Conservation (phyloP, 345 rosid species). For the Pseudoturritis turrita region DNA sequence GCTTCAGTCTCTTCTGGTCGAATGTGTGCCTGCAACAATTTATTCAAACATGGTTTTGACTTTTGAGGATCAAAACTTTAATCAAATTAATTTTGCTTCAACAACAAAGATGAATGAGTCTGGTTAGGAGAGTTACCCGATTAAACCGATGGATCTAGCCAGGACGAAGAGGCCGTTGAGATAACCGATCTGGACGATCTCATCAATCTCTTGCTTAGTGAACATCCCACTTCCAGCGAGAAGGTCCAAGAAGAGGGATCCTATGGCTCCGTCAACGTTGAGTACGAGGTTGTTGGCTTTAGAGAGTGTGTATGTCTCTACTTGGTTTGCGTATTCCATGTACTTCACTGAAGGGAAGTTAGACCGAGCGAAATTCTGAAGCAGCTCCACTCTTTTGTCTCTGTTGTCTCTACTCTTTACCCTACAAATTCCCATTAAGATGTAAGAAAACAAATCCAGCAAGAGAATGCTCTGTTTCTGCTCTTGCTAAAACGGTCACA, state of each 20-base stretch:
- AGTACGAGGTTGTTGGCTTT: slow-evolving; percentile 85
- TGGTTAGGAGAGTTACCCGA: too few relatives aligned
- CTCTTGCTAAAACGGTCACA: neutral
- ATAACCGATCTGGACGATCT: slow-evolving; percentile 80
- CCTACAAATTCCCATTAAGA: slow-evolving; percentile 39
- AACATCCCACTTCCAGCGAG: slow-evolving; percentile 93
- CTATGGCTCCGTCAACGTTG: slow-evolving; percentile 89
- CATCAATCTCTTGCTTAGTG: slow-evolving; percentile 89
- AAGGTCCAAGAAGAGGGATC: slow-evolving; percentile 95
- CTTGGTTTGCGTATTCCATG: slow-evolving; percentile 90
- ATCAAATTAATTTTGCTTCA: too few relatives aligned
- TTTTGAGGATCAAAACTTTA: too few relatives aligned
- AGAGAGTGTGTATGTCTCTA: slow-evolving; percentile 83
- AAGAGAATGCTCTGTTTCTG: neutral
- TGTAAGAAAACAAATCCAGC: neutral
- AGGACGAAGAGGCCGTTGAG: slow-evolving; percentile 88
- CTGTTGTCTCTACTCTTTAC: slow-evolving; percentile 98
- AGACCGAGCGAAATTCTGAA: slow-evolving; percentile 82
- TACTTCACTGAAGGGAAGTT: slow-evolving; percentile 90
- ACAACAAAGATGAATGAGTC: too few relatives aligned
- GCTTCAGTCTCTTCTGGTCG: slow-evolving; percentile 97
- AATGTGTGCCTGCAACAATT: too few relatives aligned
- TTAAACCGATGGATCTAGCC: slow-evolving; percentile 89
- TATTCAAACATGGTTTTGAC: too few relatives aligned
- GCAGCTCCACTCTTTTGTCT: slow-evolving; percentile 93